phyloP scores from a whole-genome alignment of 2,329 filamentous ascomycete species.

The Aspergillus latus region DNA sequence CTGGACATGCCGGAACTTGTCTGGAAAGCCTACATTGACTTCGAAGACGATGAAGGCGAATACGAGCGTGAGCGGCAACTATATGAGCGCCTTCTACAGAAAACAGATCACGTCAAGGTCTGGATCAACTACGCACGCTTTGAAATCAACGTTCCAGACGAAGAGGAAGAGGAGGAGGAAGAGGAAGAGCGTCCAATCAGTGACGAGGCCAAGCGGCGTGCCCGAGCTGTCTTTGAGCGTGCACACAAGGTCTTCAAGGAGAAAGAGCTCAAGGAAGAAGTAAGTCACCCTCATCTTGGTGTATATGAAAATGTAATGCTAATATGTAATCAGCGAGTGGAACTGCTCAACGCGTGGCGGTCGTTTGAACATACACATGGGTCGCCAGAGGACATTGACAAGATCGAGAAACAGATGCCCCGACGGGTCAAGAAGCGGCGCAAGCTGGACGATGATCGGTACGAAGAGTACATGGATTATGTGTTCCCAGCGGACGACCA shows the following conservation, averaged over 20 bases:
- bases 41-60: constrained; percentile 93
- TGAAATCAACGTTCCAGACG: constrained; percentile 88
- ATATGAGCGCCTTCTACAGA: constrained; percentile 87
- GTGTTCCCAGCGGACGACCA: constrained; percentile 95
- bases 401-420: constrained; percentile 91
- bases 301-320: constrained; percentile 24
- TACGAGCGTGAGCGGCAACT: constrained; percentile 77
- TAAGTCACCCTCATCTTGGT: constrained; percentile 32
- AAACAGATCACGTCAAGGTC: constrained; percentile 98
- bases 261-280: constrained; percentile 84
- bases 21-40: constrained; percentile 98
- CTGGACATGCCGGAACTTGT: constrained; percentile 97
- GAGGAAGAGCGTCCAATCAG: constrained; percentile 64
- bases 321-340: constrained; percentile 62
- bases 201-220: constrained; percentile 78
- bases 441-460: constrained; percentile 86
- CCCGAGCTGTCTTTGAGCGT: constrained; percentile 78
- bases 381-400: constrained; percentile 69
- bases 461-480: constrained; percentile 96
- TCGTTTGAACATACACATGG: constrained; percentile 89
- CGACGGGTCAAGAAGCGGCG: constrained; percentile 88
- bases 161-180: constrained; percentile 62
- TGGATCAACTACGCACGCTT: constrained; percentile 99
- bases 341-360: constrained; percentile 87
- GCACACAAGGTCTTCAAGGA: constrained; percentile 87